Conservation (phyloP, 345 rosid genomes). For the Leavenworthia alabamica region DNA sequence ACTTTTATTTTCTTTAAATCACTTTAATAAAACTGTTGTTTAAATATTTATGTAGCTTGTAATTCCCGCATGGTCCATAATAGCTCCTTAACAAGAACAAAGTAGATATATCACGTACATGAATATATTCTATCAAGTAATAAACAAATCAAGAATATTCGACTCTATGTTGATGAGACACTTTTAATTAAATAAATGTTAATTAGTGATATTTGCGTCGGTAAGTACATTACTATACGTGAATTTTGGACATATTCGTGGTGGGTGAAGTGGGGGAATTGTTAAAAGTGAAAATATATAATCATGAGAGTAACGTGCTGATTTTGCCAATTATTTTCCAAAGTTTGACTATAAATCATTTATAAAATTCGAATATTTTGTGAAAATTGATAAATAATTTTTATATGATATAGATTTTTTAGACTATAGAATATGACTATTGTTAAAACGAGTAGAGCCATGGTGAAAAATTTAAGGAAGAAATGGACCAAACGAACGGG, state of each 20-base stretch:
- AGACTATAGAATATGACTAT: not conserved
- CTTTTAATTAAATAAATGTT: not conserved
- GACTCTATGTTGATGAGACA: not conserved
- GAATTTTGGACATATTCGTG: slow-evolving; percentile 17
- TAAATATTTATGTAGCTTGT: no score
- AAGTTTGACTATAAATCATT: no score
- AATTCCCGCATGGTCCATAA: no score
- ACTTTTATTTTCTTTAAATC: slow-evolving; percentile 19
- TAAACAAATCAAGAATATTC: not conserved
- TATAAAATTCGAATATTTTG: no score
- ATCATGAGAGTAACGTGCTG: slow-evolving; percentile 34
- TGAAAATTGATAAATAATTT: no score
- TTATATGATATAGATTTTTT: no score
- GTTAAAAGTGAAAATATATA: slow-evolving; percentile 29
- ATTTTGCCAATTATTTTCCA: slow-evolving; percentile 24
- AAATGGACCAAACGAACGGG: not conserved
- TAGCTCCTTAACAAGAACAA: slow-evolving; percentile 11
- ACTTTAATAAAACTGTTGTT: slow-evolving; percentile 17
- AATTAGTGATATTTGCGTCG: slow-evolving; percentile 9
- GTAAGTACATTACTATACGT: slow-evolving; percentile 12
- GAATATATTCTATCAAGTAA: not conserved
- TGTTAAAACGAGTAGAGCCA: not conserved
- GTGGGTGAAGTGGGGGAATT: slow-evolving; percentile 35
- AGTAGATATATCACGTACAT: not conserved
- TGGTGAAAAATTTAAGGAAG: not conserved